Conservation (phyloP, 768 basidiomycete species). For the Mycena capillaripes region DNA sequence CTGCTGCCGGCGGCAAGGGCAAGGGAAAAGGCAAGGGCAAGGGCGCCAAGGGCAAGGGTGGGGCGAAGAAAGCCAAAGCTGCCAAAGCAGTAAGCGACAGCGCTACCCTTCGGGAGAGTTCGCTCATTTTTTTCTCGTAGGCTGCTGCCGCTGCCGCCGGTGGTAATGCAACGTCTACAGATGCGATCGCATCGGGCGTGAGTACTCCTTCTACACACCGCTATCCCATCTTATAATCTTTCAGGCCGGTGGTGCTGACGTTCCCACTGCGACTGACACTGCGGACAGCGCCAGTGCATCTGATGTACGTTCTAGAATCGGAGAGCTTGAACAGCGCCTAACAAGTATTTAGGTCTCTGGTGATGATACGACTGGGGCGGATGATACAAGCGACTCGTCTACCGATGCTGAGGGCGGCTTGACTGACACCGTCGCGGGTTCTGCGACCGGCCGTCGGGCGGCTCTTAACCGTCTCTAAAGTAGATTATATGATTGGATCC, state of each 20-base stretch:
- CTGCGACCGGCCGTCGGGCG: background rate
- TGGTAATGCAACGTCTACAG: too few species aligned
- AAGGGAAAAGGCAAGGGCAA: background rate
- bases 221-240: too few species aligned
- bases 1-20: too few species aligned
- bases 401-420: background rate
- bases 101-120: too few species aligned
- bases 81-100: background rate
- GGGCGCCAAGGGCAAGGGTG: background rate
- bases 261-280: background rate
- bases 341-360: too few species aligned
- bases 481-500: slow-evolving; percentile 25
- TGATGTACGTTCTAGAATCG: too few species aligned
- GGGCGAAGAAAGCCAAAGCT: background rate
- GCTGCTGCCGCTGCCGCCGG: background rate
- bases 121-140: background rate
- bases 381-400: background rate
- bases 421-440: background rate
- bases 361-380: too few species aligned
- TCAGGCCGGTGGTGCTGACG: background rate
- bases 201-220: too few species aligned
- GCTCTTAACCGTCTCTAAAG: slow-evolving; percentile 24
- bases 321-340: too few species aligned
- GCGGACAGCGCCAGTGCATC: background rate
- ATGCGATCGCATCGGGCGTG: too few species aligned